phyloP scores from a whole-genome alignment of 768 basidiomycete genomes.

The Boletus pseudopeckii region DNA sequence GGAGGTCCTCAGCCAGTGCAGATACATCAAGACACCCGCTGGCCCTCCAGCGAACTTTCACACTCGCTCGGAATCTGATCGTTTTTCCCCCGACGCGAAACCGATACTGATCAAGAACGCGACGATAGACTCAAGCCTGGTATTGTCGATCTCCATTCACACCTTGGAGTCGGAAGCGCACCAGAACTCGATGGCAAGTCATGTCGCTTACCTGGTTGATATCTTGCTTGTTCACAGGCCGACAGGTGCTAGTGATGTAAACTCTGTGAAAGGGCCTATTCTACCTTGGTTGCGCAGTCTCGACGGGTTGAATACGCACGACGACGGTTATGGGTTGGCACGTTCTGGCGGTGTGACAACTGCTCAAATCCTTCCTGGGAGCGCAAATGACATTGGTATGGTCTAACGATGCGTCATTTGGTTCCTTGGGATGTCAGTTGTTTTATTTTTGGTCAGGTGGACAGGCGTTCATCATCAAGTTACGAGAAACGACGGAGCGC shows the following conservation, averaged over 20 bases:
- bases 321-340: slow-evolving; percentile 37
- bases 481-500: slow-evolving; percentile 45
- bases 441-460: slow-evolving; percentile 33
- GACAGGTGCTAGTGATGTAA: slow-evolving; percentile 49
- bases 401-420: neutral
- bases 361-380: slow-evolving; percentile 49
- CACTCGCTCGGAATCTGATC: slow-evolving; percentile 54
- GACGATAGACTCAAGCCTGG: slow-evolving; percentile 86
- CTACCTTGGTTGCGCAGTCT: slow-evolving; percentile 58
- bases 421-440: neutral
- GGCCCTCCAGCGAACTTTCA: slow-evolving; percentile 48
- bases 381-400: slow-evolving; percentile 24
- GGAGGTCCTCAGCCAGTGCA: slow-evolving; percentile 42
- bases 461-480: slow-evolving; percentile 50
- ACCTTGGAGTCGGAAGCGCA: slow-evolving; percentile 40
- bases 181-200: slow-evolving; percentile 32
- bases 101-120: slow-evolving; percentile 69
- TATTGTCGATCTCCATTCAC: slow-evolving; percentile 48
- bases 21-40: slow-evolving; percentile 37
- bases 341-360: slow-evolving; percentile 48
- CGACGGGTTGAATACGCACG: slow-evolving; percentile 47
- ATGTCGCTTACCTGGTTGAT: neutral
- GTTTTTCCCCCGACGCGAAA: slow-evolving; percentile 60
- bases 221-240: neutral
- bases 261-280: slow-evolving; percentile 55